Percentiles rank a stretch among this genome's conserved stretches.
phyloP scores from a whole-genome alignment of 2,329 filamentous ascomycete genomes.

The Zalaria obscura region DNA sequence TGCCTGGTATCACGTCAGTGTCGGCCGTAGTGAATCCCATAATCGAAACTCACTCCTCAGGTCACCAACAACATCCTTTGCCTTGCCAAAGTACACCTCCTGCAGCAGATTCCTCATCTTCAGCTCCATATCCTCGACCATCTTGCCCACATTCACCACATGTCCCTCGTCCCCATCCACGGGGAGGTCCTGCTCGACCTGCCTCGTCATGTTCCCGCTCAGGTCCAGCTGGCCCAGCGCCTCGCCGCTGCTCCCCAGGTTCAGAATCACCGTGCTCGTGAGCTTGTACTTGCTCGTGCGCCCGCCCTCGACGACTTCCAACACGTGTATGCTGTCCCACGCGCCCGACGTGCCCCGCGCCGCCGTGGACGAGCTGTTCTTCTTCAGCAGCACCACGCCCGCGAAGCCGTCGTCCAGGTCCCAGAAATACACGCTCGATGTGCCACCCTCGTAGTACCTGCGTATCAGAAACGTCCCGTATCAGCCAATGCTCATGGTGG shows the following conservation, averaged over 20 bases:
- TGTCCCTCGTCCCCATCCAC: slow-evolving; percentile 44
- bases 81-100: slow-evolving; percentile 99
- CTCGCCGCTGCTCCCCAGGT: slow-evolving; percentile 55
- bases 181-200: slow-evolving; percentile 81
- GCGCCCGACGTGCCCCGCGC: slow-evolving; percentile 49
- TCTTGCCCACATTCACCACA: slow-evolving; percentile 82
- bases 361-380: slow-evolving; percentile 27
- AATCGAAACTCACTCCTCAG: slow-evolving; percentile 51
- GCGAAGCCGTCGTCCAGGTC: slow-evolving; percentile 96
- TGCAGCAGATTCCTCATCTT: slow-evolving; percentile 96
- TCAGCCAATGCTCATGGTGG: too few relatives aligned
- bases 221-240: slow-evolving; percentile 77
- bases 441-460: slow-evolving; percentile 85
- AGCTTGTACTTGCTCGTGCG: slow-evolving; percentile 93
- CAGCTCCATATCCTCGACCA: slow-evolving; percentile 98
- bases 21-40: background rate
- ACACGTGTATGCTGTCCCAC: slow-evolving; percentile 98
- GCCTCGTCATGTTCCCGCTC: slow-evolving; percentile 93
- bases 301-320: slow-evolving; percentile 69
- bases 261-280: slow-evolving; percentile 90
- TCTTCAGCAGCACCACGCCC: slow-evolving; percentile 89
- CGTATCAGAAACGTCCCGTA: background rate
- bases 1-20: slow-evolving; percentile 28
- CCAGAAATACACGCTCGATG: slow-evolving; percentile 96
- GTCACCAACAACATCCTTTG: slow-evolving; percentile 95